Evolutionary conservation across 345 rosid genomes (phyloP).

Genomic region (Trapa incisa): DNA sequence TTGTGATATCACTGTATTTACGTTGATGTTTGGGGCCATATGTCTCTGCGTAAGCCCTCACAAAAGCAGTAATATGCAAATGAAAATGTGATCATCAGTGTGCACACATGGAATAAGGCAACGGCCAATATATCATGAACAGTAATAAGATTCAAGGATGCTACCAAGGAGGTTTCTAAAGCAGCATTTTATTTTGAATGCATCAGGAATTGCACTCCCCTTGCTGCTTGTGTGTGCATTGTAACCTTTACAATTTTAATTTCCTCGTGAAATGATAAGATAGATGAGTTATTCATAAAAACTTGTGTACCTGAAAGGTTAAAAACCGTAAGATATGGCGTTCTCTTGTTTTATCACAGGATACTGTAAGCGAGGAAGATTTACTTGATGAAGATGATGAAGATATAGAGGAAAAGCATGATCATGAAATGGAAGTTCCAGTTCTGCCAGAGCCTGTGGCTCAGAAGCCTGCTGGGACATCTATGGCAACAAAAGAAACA

Average conservation of each 20-base stretch:
- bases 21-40: too few relatives aligned
- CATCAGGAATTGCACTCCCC: not conserved
- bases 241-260: too few relatives aligned
- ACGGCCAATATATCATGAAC: not conserved
- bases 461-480: constrained; percentile 21
- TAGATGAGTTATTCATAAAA: too few relatives aligned
- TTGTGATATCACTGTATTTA: too few relatives aligned
- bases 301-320: too few relatives aligned
- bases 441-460: constrained; percentile 16
- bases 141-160: not conserved
- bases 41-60: too few relatives aligned
- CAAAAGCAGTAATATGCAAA: too few relatives aligned
- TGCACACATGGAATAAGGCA: too few relatives aligned
- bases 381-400: constrained; percentile 34
- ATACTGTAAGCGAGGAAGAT: constrained; percentile 40
- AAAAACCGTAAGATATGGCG: not conserved
- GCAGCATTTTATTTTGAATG: not conserved
- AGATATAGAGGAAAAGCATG: constrained; percentile 38
- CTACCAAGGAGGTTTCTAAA: too few relatives aligned
- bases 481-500: constrained; percentile 21
- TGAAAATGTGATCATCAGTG: too few relatives aligned
- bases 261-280: too few relatives aligned
- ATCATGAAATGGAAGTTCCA: constrained; percentile 14
- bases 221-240: too few relatives aligned
- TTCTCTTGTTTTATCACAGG: constrained; percentile 14